A percentile compares a stretch with the other conserved stretches of the same genome.
phyloP scores from a whole-genome alignment of 768 basidiomycete genomes.

The Plicaturopsis crispa region DNA sequence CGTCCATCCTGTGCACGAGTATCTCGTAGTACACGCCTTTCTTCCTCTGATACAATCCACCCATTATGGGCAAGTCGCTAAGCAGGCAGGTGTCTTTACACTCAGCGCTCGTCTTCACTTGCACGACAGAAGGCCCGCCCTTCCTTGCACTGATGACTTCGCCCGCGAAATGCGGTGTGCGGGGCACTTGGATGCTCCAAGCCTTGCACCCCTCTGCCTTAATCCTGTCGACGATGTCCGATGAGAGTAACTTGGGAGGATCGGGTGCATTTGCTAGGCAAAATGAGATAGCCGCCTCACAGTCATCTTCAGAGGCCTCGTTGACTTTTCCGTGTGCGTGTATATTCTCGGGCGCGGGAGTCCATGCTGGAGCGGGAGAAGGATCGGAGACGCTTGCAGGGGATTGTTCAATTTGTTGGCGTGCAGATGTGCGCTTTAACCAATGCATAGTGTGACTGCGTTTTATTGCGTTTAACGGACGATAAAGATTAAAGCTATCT shows the following conservation, averaged over 20 bases:
- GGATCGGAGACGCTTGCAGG: conserved; percentile 1
- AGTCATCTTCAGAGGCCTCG: conserved; percentile 55
- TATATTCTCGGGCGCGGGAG: conserved; percentile 49
- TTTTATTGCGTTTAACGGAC: too few relatives aligned
- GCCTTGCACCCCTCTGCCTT: conserved; percentile 34
- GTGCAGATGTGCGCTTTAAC: too few relatives aligned
- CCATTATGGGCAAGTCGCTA: conserved; percentile 53
- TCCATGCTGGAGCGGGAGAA: conserved; percentile 39
- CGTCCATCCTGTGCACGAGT: conserved; percentile 46
- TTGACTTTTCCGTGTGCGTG: conserved; percentile 39
- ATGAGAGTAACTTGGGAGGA: conserved; percentile 40
- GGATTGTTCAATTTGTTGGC: too few relatives aligned
- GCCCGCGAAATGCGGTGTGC: conserved; percentile 35
- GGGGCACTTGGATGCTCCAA: conserved; percentile 44
- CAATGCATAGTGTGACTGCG: too few relatives aligned
- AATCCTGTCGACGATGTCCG: conserved; percentile 46
- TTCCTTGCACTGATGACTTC: conserved; percentile 29
- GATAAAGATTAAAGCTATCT: too few relatives aligned
- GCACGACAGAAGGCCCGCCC: conserved; percentile 23
- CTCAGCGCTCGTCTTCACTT: conserved; percentile 29
- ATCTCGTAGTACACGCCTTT: conserved; percentile 66
- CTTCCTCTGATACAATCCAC: conserved; percentile 52
- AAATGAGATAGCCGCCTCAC: conserved; percentile 40
- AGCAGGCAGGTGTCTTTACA: conserved; percentile 49
- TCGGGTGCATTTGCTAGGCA: conserved; percentile 33